These are phyloP conservation scores for Coemansia sp. DNA, from an alignment of 192 early-diverging fungal species.

Conservation along the genomic window DNA sequence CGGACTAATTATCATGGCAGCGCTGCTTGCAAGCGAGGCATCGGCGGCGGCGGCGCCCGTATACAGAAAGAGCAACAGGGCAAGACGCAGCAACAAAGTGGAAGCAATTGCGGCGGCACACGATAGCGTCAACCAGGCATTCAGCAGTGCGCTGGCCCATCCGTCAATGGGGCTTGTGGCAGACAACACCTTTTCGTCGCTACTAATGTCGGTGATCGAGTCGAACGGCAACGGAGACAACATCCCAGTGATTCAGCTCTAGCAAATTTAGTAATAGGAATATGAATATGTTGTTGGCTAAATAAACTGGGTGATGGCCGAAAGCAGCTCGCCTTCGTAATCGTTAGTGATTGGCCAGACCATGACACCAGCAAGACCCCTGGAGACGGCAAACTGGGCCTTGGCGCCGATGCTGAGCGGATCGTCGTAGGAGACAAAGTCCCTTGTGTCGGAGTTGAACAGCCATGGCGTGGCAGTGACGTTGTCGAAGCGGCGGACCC, in stretches of 20 bases:
- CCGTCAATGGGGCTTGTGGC: slow-evolving; percentile 10
- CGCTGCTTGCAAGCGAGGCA: neutral
- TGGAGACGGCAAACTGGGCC: slow-evolving; percentile 42
- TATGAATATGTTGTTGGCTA: no score
- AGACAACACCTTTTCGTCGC: slow-evolving; percentile 22
- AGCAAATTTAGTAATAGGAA: neutral
- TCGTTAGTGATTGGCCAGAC: slow-evolving; percentile 70
- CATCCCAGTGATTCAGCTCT: slow-evolving; percentile 28
- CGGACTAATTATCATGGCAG: neutral
- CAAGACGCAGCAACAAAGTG: neutral
- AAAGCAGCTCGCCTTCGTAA: slow-evolving; percentile 57
- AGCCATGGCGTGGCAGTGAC: slow-evolving; percentile 69
- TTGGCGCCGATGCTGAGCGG: slow-evolving; percentile 56
- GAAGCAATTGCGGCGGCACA: neutral
- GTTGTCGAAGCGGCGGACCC: slow-evolving; percentile 63
- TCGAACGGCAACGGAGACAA: slow-evolving; percentile 21
- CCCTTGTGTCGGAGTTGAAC: slow-evolving; percentile 59
- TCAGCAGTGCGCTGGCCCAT: slow-evolving; percentile 20
- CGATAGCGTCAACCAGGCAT: slow-evolving; percentile 6
- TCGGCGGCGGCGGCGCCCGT: neutral
- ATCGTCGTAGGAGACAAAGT: slow-evolving; percentile 72
- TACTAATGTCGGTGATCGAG: slow-evolving; percentile 30
- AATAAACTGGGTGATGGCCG: slow-evolving; percentile 10
- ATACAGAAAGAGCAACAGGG: neutral
- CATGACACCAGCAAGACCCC: slow-evolving; percentile 68